A percentile compares a stretch with the other conserved stretches of the same genome.
These are phyloP conservation scores for Canna indica DNA, from an alignment of 176 grass and related monocot genomes.

Conservation along the genomic window DNA sequence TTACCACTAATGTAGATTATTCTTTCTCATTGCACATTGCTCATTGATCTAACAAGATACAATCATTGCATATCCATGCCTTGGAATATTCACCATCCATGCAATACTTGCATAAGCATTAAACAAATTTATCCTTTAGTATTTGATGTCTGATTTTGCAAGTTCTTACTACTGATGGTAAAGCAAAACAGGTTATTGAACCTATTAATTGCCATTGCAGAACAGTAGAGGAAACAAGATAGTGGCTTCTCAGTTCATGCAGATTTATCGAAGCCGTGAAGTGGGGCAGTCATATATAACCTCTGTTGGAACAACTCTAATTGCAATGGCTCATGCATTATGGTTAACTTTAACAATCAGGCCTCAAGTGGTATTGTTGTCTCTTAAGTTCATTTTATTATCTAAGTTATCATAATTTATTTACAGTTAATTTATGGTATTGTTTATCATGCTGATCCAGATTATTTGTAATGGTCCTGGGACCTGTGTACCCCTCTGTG, in stretches of 20 bases:
- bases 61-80: background rate
- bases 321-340: slow-evolving; percentile 68
- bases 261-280: slow-evolving; percentile 93
- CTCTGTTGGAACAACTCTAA: slow-evolving; percentile 63
- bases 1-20: background rate
- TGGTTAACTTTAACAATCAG: slow-evolving; percentile 70
- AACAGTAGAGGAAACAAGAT: slow-evolving; percentile 22
- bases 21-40: background rate
- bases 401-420: slow-evolving; percentile 8
- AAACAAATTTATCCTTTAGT: background rate
- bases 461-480: slow-evolving; percentile 94
- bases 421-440: slow-evolving; percentile 7
- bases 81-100: background rate
- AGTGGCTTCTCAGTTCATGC: slow-evolving; percentile 43
- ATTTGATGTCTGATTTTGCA: background rate
- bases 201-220: slow-evolving; percentile 27
- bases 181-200: background rate
- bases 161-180: background rate
- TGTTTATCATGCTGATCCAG: slow-evolving; percentile 33
- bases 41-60: no score
- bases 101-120: background rate
- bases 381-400: slow-evolving; percentile 6
- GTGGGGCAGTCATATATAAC: slow-evolving; percentile 94
- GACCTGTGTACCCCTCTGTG: slow-evolving; percentile 78
- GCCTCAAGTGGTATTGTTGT: slow-evolving; percentile 69